Percentiles rank a stretch among this genome's conserved stretches.
phyloP scores from a whole-genome alignment of 768 basidiomycete genomes.

The Pleurotus giganteus region DNA sequence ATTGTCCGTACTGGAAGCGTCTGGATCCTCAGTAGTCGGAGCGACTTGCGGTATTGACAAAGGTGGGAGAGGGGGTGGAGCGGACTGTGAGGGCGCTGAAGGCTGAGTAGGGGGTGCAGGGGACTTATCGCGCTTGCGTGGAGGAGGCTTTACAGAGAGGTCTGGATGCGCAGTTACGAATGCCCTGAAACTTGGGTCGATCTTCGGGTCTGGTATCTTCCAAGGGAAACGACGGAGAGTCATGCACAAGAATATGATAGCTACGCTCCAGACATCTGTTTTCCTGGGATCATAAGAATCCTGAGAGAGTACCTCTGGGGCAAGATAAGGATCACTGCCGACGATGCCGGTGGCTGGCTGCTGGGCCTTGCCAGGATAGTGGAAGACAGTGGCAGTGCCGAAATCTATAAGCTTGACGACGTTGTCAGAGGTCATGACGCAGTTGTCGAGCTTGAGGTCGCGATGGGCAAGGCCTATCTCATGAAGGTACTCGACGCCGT shows the following conservation, averaged over 20 bases:
- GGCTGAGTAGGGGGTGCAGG: conserved; percentile 1
- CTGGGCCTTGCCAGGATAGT: conserved; percentile 89
- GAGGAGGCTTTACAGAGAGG: conserved; percentile 51
- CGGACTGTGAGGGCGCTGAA: not conserved
- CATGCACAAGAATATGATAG: conserved; percentile 99
- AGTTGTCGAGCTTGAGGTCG: conserved; percentile 99
- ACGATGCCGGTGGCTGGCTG: conserved; percentile 87
- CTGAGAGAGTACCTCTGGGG: conserved; percentile 86
- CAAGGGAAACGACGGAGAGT: conserved; percentile 95
- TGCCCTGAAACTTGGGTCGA: conserved; percentile 86
- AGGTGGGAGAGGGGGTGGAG: not conserved
- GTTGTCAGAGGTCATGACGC: conserved; percentile 95
- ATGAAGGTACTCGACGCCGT: conserved; percentile 97
- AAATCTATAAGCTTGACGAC: conserved; percentile 99
- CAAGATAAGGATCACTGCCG: conserved; percentile 97
- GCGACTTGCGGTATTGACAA: conserved; percentile 8
- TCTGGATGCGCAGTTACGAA: conserved; percentile 95
- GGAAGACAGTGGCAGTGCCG: conserved; percentile 99
- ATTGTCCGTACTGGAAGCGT: conserved; percentile 32
- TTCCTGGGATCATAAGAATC: conserved; percentile 92
- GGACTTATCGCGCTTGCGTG: conserved; percentile 22
- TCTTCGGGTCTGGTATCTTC: conserved; percentile 96
- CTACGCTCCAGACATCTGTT: conserved; percentile 98
- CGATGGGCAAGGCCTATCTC: conserved; percentile 97
- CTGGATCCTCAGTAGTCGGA: conserved; percentile 1